Percentiles rank a stretch among this genome's conserved stretches.
Conservation (phyloP, 129 eudicot species). For the Artemisia argyi region DNA sequence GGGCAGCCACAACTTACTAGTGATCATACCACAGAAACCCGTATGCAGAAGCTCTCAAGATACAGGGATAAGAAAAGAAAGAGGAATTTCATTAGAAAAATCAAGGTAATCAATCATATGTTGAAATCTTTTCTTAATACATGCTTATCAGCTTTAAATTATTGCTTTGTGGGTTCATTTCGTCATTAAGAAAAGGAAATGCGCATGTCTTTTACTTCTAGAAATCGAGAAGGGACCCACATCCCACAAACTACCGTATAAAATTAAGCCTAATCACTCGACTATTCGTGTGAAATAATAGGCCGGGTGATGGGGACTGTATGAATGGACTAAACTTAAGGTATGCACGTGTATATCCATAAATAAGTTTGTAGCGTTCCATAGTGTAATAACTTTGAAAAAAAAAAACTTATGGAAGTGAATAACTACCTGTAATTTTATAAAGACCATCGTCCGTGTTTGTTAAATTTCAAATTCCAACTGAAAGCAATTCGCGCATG, state of each 20-base stretch:
- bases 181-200: neutral
- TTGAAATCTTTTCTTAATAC: neutral
- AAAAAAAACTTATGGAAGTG: no score
- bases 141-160: neutral
- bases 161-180: neutral
- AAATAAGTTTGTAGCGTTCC: neutral
- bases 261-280: no score
- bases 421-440: no score
- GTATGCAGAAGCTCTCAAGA: constrained; percentile 79
- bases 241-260: neutral
- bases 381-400: no score
- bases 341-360: neutral
- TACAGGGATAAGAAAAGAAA: constrained; percentile 76
- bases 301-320: no score
- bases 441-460: no score
- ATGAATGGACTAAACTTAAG: neutral
- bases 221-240: neutral
- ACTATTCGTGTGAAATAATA: no score
- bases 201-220: neutral
- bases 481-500: neutral
- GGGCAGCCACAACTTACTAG: constrained; percentile 41
- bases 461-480: no score
- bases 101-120: constrained; percentile 49
- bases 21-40: constrained; percentile 49
- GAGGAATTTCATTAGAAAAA: constrained; percentile 77